Evolutionary conservation across 2,329 filamentous ascomycete genomes (phyloP).

Genomic region (Didymosphaeria variabile): DNA sequence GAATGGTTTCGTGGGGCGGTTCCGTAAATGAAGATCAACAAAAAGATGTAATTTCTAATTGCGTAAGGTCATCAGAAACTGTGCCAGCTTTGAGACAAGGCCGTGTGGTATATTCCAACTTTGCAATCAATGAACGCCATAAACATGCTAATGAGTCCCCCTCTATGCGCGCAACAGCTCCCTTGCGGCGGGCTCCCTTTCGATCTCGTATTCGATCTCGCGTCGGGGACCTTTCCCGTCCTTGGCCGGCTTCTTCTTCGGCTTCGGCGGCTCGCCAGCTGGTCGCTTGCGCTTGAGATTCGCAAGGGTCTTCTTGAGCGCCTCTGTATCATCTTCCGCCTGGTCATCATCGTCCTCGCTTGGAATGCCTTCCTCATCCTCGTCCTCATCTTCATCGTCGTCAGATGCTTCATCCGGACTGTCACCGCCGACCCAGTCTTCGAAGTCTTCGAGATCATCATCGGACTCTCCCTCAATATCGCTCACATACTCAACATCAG

Average conservation of each 20-base stretch:
- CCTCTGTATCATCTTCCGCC: slow-evolving; percentile 62
- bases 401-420: slow-evolving; percentile 64
- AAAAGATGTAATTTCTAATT: neutral
- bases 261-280: slow-evolving; percentile 60
- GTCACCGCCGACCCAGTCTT: slow-evolving; percentile 89
- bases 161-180: slow-evolving; percentile 42
- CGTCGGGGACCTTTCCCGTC: slow-evolving; percentile 65
- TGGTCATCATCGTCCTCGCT: slow-evolving; percentile 65
- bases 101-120: slow-evolving; percentile 3
- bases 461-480: slow-evolving; percentile 80
- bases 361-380: slow-evolving; percentile 50
- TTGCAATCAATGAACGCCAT: neutral
- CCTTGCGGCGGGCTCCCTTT: slow-evolving; percentile 63
- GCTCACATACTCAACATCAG: slow-evolving; percentile 89
- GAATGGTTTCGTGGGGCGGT: neutral
- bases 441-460: slow-evolving; percentile 75
- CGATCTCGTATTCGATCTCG: slow-evolving; percentile 82
- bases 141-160: neutral
- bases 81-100: neutral
- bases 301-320: slow-evolving; percentile 65
- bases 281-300: slow-evolving; percentile 66
- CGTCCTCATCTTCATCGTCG: slow-evolving; percentile 67
- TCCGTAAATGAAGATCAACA: neutral
- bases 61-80: neutral
- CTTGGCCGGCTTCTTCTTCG: slow-evolving; percentile 64